phyloP scores from a whole-genome alignment of 495 filamentous ascomycete species.

The Trichoderma asperelloides region DNA sequence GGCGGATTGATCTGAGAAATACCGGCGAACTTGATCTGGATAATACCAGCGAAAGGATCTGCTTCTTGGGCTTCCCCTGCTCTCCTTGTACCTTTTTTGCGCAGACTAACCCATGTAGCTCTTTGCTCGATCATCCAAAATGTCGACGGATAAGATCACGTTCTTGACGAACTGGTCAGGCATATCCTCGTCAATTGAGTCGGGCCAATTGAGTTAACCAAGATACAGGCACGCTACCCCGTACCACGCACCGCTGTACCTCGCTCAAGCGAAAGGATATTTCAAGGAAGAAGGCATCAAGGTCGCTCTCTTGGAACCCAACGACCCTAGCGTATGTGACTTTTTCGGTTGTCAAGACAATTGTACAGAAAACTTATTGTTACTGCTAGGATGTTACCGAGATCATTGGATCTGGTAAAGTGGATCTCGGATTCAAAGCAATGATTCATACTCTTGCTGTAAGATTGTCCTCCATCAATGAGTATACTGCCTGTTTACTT shows the following conservation, averaged over 20 bases:
- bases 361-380: neutral
- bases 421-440: constrained; percentile 67
- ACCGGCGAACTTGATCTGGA: constrained; percentile 68
- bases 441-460: constrained; percentile 68
- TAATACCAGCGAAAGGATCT: constrained; percentile 79
- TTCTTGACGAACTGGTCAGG: constrained; percentile 63
- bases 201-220: constrained; percentile 7
- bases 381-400: constrained; percentile 50
- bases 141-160: constrained; percentile 68
- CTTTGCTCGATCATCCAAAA: constrained; percentile 35
- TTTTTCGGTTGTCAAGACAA: neutral
- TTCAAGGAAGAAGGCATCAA: constrained; percentile 62
- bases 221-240: constrained; percentile 57
- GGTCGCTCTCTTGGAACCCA: constrained; percentile 62
- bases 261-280: constrained; percentile 60
- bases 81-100: constrained; percentile 22
- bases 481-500: neutral
- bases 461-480: constrained; percentile 15
- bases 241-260: constrained; percentile 64
- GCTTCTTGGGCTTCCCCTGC: constrained; percentile 43
- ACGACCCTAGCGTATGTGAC: constrained; percentile 48
- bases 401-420: constrained; percentile 61
- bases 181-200: constrained; percentile 12
- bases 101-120: constrained; percentile 26
- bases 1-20: constrained; percentile 28